Evolutionary conservation across 2,329 filamentous ascomycete species (phyloP), one percentile per base, ranked within the genome.

Genomic region (Epicoccum sorghinum): DNA sequence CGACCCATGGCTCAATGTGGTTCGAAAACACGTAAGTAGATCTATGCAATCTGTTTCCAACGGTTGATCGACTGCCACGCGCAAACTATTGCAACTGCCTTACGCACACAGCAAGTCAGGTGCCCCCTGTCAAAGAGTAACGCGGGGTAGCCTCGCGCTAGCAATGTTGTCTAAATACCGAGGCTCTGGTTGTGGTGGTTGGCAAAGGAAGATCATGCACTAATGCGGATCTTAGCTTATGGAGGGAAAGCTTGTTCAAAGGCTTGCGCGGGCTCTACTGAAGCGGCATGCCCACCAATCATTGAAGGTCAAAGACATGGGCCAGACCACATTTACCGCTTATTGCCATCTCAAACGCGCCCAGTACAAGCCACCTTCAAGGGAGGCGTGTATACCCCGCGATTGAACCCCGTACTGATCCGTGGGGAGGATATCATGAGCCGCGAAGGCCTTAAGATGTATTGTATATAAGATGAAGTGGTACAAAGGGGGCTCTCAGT

Each of bases 61-160:
- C 27, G 27, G 9, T 29, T 29, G 9, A 29, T 9, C 27, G 18
- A 29, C 9, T 29, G 27, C 27, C 27, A 29, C 9, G 27, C 27
- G 27, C 18, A 18, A 29, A 9, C 27, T 29, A 29, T 29, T 9
- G 27, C 18, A 18, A 18, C 18, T 18, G 18, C 18, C 18, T 18
- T 18, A 18, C 18, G 18, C 18, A 18, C 18, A 18, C 18, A 18
- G 3, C 18, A 18, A 18, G 18, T 18, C 18, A 18, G 18, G 18
- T 18, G 18, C 18, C 18, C 25, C 23, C 9, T 13, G 37, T 30
- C 37, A 10, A 4, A 4, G 12, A 35, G 27, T 18, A 6, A 41
- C 23, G 46, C 46, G 46, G 46, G 46, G 46, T 48, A 48, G 29
- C n/a, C 14, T 18, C 9, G n/a, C 46, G 38, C 46, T 48, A 48